A percentile compares a stretch with the other conserved stretches of the same genome.
Evolutionary conservation across 1,284 basidiomycete species (phyloP).

Genomic region (Heterobasidion parviporum): DNA sequence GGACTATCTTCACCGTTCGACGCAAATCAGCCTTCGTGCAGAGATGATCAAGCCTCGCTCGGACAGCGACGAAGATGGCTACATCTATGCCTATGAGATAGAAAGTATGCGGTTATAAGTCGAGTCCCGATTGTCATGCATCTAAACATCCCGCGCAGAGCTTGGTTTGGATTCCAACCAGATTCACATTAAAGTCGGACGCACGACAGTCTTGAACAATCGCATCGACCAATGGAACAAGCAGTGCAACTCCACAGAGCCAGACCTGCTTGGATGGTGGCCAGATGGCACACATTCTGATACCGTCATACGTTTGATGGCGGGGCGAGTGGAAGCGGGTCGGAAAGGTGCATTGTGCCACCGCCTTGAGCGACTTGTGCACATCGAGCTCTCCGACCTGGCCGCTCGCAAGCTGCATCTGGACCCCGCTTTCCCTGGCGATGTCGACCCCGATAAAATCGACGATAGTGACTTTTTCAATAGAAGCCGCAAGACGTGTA

Average conservation of each 20-base stretch:
- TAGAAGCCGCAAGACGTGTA: no score
- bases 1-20: constrained; percentile 50
- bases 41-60: constrained; percentile 68
- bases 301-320: constrained; percentile 28
- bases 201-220: constrained; percentile 36
- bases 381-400: constrained; percentile 68
- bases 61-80: constrained; percentile 51
- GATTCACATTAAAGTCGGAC: constrained; percentile 44
- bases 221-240: constrained; percentile 68
- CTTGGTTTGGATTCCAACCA: constrained; percentile 11
- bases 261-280: constrained; percentile 44
- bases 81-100: constrained; percentile 75
- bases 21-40: constrained; percentile 50
- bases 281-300: constrained; percentile 28
- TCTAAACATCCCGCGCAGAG: no score
- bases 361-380: constrained; percentile 59
- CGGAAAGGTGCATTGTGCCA: constrained; percentile 38
- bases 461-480: not conserved
- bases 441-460: constrained; percentile 15
- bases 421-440: constrained; percentile 33
- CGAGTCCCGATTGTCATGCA: no score
- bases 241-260: constrained; percentile 47
- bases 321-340: constrained; percentile 42
- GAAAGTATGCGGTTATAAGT: constrained; percentile 33
- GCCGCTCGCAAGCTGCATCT: constrained; percentile 52